phyloP scores from a whole-genome alignment of 805 yeast genomes.

The Zygosaccharomyces lentus region DNA sequence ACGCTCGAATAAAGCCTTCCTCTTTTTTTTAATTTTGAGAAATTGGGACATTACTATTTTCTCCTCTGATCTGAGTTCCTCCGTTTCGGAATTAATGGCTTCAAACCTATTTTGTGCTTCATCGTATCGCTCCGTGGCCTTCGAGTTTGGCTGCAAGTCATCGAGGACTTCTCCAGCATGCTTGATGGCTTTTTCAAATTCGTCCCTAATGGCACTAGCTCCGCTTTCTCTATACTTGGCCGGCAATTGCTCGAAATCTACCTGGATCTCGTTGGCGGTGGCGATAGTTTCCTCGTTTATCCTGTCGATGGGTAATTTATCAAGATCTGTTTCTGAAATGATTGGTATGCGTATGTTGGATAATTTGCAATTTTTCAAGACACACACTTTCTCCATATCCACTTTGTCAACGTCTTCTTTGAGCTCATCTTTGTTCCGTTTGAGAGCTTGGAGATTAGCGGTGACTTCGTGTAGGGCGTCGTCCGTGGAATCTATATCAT shows the following conservation, averaged over 20 bases:
- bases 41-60: slow-evolving; percentile 51
- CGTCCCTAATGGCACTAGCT: slow-evolving; percentile 29
- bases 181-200: slow-evolving; percentile 40
- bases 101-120: slow-evolving; percentile 61
- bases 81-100: slow-evolving; percentile 61
- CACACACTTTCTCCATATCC: slow-evolving; percentile 52
- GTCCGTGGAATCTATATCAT: slow-evolving; percentile 41
- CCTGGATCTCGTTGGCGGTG: slow-evolving; percentile 44
- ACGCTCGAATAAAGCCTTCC: slow-evolving; percentile 60
- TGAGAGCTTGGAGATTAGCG: slow-evolving; percentile 25
- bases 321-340: slow-evolving; percentile 50
- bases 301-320: slow-evolving; percentile 56
- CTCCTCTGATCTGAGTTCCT: slow-evolving; percentile 57
- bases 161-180: slow-evolving; percentile 34
- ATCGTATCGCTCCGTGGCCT: slow-evolving; percentile 69
- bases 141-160: slow-evolving; percentile 68
- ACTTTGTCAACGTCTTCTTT: slow-evolving; percentile 54
- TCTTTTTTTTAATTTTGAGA: slow-evolving; percentile 50
- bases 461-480: slow-evolving; percentile 43
- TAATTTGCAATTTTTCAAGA: slow-evolving; percentile 68
- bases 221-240: slow-evolving; percentile 40
- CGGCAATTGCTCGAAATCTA: slow-evolving; percentile 51
- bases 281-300: slow-evolving; percentile 39
- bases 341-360: slow-evolving; percentile 65
- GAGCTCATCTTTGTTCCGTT: slow-evolving; percentile 37